Conservation (phyloP, 1,284 basidiomycete species). For the Leccinum pachyderme region DNA sequence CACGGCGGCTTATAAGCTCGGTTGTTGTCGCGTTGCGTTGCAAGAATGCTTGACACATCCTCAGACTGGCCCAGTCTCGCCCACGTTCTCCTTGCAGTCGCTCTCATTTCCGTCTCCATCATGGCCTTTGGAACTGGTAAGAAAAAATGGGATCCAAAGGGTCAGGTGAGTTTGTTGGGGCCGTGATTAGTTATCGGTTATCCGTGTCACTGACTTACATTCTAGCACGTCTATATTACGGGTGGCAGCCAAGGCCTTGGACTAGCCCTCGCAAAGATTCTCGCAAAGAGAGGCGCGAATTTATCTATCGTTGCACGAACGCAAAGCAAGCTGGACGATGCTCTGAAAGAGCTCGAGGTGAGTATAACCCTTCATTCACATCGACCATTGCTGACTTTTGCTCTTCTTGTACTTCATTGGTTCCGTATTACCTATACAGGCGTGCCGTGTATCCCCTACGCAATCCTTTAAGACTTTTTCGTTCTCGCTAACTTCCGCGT, state of each 20-base stretch:
- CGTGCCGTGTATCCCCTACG: slow-evolving; percentile 37
- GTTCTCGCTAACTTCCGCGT: slow-evolving; percentile 48
- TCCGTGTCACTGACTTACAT: not conserved
- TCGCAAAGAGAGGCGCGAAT: slow-evolving; percentile 62
- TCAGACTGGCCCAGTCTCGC: not conserved
- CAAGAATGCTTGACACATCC: not conserved
- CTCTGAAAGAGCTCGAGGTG: slow-evolving; percentile 56
- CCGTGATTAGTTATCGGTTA: not conserved
- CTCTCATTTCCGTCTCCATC: slow-evolving; percentile 7
- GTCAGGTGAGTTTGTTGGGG: slow-evolving; percentile 19
- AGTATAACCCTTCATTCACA: not conserved
- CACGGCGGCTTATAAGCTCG: too few relatives aligned
- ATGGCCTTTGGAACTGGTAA: slow-evolving; percentile 27
- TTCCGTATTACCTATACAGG: slow-evolving; percentile 17
- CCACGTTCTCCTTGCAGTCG: slow-evolving; percentile 8
- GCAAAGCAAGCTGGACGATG: slow-evolving; percentile 51
- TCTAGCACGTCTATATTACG: slow-evolving; percentile 32
- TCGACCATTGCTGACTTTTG: not conserved
- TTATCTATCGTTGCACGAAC: slow-evolving; percentile 72
- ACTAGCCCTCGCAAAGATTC: slow-evolving; percentile 58
- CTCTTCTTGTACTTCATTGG: not conserved
- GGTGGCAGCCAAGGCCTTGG: slow-evolving; percentile 58
- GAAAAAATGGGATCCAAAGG: slow-evolving; percentile 34
- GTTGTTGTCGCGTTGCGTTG: not conserved
- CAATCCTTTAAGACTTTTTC: slow-evolving; percentile 55